Base-by-base conservation (phyloP, 805 yeast genomes). In the Candida sanyiensis region DNA sequence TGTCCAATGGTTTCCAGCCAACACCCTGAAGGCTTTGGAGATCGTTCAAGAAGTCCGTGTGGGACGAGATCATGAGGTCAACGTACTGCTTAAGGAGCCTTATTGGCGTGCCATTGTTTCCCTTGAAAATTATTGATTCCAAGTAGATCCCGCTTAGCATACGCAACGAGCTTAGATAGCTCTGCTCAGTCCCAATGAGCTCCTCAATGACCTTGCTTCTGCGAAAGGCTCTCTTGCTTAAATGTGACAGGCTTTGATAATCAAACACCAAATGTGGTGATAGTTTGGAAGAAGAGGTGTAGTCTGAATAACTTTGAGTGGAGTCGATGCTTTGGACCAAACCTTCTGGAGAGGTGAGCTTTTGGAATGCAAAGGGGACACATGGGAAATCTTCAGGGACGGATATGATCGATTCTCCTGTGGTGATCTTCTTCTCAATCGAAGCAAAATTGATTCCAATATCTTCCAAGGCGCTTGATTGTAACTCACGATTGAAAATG, bases 181-280 rank as follows among this genome's bases (percentile, higher is more conserved):
- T 58, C 19, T 59, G 63, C 47, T 77, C 83, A 10, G 75, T 73
- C 11, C 63, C 63, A 0, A 70, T 38, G 5, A 76, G 50, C 49
- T 77, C 83, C 39, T 70, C 67, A n/a, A 70, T 45, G 2, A 61
- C 42, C 33, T 56, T 60, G 17, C 45, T 51, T 28, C 64, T 42
- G 19, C 46, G 51, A 17, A 26, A 43, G 5, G 44, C 43, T 28
- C 37, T 42, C 31, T 50, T 50, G 6, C 49, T 39, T 1, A 27
- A 11, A 8, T 50, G 47, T 3, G 59, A 51, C 18, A 39, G 23
- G 16, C 44, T 41, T 3, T 39, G 30, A 20, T 38, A 44, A 9
- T 38, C 17, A 4, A 31, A 24, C 4, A 26, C 21, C n/a, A 37
- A 24, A 29, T 39, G 38, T 3, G 53, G 49, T 0, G 58, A 42